phyloP scores from a whole-genome alignment of 2,329 filamentous ascomycete genomes.

The Lecanicillium sp. region DNA sequence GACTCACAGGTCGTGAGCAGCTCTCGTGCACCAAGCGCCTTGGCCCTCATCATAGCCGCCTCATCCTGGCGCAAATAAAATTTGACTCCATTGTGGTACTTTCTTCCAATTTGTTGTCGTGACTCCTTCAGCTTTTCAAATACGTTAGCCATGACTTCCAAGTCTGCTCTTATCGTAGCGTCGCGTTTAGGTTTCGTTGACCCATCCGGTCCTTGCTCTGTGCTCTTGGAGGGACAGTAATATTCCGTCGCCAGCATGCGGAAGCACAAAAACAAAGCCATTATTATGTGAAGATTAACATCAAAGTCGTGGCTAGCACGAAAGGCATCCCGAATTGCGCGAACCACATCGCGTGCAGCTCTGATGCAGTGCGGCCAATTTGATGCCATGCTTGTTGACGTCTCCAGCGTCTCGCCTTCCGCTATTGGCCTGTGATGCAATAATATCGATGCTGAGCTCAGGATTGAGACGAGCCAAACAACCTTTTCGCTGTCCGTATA shows the following conservation, averaged over 20 bases:
- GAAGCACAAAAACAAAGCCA: constrained; percentile 12
- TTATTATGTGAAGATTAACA: constrained; percentile 13
- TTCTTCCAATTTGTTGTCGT: constrained; percentile 11
- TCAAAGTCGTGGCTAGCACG: constrained; percentile 10
- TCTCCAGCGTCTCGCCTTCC: constrained; percentile 7
- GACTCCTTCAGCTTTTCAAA: constrained; percentile 12
- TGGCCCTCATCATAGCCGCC: constrained; percentile 7
- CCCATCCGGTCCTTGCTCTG: not conserved
- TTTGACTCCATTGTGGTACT: constrained; percentile 14
- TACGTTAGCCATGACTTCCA: constrained; percentile 12
- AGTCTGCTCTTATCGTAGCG: constrained; percentile 12
- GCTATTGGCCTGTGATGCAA: constrained; percentile 14
- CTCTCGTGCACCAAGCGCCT: constrained; percentile 11
- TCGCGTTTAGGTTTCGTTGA: constrained; percentile 2
- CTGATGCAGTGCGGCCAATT: constrained; percentile 17
- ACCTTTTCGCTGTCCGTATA: constrained; percentile 12
- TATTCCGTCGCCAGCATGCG: constrained; percentile 15
- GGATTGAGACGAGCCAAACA: constrained; percentile 14
- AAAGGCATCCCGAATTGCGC: constrained; percentile 13
- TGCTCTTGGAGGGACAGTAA: constrained; percentile 5
- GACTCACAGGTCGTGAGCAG: constrained; percentile 13
- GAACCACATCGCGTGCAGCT: constrained; percentile 11
- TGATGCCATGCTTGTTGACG: constrained; percentile 7
- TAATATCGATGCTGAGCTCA: constrained; percentile 13
- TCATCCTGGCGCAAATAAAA: constrained; percentile 13